These are phyloP conservation scores for Phaffomyces antillensis DNA, from an alignment of 805 yeast genomes.

Conservation along the genomic window DNA sequence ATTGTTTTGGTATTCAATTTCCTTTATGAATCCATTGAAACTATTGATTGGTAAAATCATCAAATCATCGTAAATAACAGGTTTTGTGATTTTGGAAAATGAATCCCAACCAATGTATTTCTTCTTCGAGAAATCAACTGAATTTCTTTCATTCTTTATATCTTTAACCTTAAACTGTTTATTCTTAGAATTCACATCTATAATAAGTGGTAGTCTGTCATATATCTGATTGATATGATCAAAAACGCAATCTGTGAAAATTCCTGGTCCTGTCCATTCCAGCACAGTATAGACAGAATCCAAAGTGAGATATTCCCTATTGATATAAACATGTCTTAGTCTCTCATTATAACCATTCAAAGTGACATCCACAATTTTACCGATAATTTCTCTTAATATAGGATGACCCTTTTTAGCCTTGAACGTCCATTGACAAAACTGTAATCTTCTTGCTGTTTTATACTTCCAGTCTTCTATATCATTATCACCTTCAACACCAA, in stretches of 20 bases:
- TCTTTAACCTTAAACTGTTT: slow-evolving; percentile 7
- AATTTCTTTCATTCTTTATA: slow-evolving; percentile 11
- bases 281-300: slow-evolving; percentile 55
- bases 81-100: slow-evolving; percentile 13
- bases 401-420: slow-evolving; percentile 62
- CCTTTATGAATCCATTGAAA: slow-evolving; percentile 16
- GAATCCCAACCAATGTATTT: slow-evolving; percentile 15
- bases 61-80: slow-evolving; percentile 17
- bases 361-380: slow-evolving; percentile 45
- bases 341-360: slow-evolving; percentile 31
- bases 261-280: slow-evolving; percentile 50
- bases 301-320: slow-evolving; percentile 29
- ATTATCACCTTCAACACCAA: slow-evolving; percentile 49
- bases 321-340: slow-evolving; percentile 24
- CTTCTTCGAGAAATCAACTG: neutral
- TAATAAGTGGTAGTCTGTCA: neutral
- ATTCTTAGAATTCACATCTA: too few relatives aligned
- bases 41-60: slow-evolving; percentile 15
- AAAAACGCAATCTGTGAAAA: slow-evolving; percentile 43
- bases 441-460: slow-evolving; percentile 46
- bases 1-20: slow-evolving; percentile 5
- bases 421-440: slow-evolving; percentile 56
- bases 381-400: slow-evolving; percentile 47
- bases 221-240: slow-evolving; percentile 32
- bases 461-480: slow-evolving; percentile 47